Percentiles rank a stretch among this genome's conserved stretches.
Evolutionary conservation across 2,329 filamentous ascomycete genomes (phyloP).

Genomic region (Paraphaeosphaeria minitans): DNA sequence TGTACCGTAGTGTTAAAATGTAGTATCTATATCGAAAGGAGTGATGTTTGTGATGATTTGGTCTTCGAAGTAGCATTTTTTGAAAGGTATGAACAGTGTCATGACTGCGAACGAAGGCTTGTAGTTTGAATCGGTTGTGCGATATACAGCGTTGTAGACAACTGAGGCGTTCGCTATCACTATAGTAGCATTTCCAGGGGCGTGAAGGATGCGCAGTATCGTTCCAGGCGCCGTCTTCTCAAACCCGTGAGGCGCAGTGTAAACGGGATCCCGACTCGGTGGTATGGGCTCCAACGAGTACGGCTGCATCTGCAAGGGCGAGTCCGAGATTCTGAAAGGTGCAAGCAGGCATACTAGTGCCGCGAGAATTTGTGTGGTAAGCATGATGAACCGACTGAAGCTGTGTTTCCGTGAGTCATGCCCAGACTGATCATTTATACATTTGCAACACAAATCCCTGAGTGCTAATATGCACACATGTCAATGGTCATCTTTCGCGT

Average conservation of each 20-base stretch:
- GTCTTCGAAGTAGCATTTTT: slow-evolving; percentile 2
- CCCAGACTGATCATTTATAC: not conserved
- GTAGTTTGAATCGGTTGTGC: slow-evolving; percentile 21
- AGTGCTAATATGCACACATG: not conserved
- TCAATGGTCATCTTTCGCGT: not conserved
- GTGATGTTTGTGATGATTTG: slow-evolving; percentile 8
- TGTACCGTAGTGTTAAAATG: not conserved
- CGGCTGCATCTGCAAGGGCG: not conserved
- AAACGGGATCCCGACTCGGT: slow-evolving; percentile 21
- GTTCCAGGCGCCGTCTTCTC: slow-evolving; percentile 16
- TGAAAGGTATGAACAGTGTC: slow-evolving; percentile 18
- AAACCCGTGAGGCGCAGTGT: slow-evolving; percentile 18
- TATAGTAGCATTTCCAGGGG: slow-evolving; percentile 16
- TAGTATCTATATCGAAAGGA: slow-evolving; percentile 23
- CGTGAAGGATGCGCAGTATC: slow-evolving; percentile 19
- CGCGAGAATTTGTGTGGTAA: not conserved
- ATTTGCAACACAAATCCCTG: not conserved
- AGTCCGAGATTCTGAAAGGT: not conserved
- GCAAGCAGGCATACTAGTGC: not conserved
- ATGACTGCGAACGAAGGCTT: slow-evolving; percentile 23
- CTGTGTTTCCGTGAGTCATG: too few species aligned
- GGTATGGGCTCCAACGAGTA: slow-evolving; percentile 8
- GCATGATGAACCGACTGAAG: not conserved
- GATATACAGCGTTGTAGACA: slow-evolving; percentile 23
- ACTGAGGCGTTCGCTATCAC: slow-evolving; percentile 16